Evolutionary conservation across 148 eudicot genomes (phyloP), one percentile per base, ranked within the genome.

Genomic region (Persicaria tinctoria): DNA sequence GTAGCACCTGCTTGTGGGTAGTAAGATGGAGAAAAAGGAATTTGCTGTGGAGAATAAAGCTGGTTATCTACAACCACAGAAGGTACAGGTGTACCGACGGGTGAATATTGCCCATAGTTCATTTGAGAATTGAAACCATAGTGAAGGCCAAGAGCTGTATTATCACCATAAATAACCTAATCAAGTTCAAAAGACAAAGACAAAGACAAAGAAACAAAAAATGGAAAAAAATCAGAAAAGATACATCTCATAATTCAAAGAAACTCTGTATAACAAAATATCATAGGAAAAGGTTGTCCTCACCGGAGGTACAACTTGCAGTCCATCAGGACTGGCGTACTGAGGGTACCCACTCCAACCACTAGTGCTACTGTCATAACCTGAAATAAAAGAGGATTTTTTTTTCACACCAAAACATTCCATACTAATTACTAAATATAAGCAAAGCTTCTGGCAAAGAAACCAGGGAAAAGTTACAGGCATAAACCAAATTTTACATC

Each of bases 41-140:
- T 78, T 75, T 95, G 99, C 74, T 95, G 98, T 5, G 91, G 96
- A 41, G 96, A 85, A 79, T 69, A 95, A 60, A 92, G 80, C 83
- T 90, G 98, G 68, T 91, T 96, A 70, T 95, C 98, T 51, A 95
- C 75, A 90, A 95, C 83, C 72, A 92, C 74, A 49, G 92, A 91
- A 57, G 96, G 94, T 47, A 95, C 68, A 71, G 98, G 91, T 76
- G 91, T 81, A 80, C 89, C 88, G 80, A 87, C 85, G 0, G 97
- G 96, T 51, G 97, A 90, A 75, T 89, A 95, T 76, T 95, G 98
- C 46, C 97, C 99, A 81, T 85, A 95, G 23, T 92, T 93, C 97
- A 91, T 85, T 73, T 91, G 96, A 46, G 87, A 63, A 81, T 90
- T 96, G 76, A 84, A 88, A 76, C 96, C 89, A 79, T 90, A 90